Base-by-base conservation (phyloP, 1,284 basidiomycete genomes). In the Cutaneotrichosporon sp. region DNA sequence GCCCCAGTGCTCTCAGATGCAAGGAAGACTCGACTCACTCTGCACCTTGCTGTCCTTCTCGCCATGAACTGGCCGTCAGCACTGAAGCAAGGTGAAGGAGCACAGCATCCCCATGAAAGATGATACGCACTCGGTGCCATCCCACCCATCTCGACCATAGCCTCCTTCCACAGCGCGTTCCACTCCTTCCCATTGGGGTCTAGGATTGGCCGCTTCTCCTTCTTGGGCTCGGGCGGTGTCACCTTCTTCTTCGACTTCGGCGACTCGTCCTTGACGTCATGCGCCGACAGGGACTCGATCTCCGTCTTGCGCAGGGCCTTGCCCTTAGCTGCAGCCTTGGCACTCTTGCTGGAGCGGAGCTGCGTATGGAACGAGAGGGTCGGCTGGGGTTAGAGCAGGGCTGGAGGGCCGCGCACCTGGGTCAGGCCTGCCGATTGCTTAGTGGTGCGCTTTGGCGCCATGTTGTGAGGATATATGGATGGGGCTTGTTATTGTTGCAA, bases 131-230 rank as follows among this genome's bases (percentile, higher is more conserved):
- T 60, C 11, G 58, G 58, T 5, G 58, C 22, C 34, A 86, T 62
- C 58, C 84, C 67, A 0, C 86, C 88, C 85, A 86, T 87, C 71
- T 83, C 85, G 61, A 75, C 78, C 72, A 83, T 82, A 6, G 85
- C 85, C 34, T 81, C 80, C 52, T 78, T 81, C 69, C 80, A 82
- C n/a, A 81, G 73, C 63, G 82, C 83, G 50, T 79, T 81, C 82
- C 87, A 90, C 57, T 80, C 82, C 65, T 85, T 86, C 58, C 84
- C 82, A 58, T 83, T 77, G 42, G 84, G 69, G 63, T 80, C 75
- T 61, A 82, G 73, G 61, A 60, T 61, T 69, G 61, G 61, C 65
- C 67, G 58, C 47, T 52, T 60, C 30, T 58, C 60, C 26, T 64
- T 63, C 58, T 38, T 58, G n/a, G 46, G 52, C 56, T 59, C 26